phyloP scores from a whole-genome alignment of 148 eudicot genomes.

The Oxyria digyna region DNA sequence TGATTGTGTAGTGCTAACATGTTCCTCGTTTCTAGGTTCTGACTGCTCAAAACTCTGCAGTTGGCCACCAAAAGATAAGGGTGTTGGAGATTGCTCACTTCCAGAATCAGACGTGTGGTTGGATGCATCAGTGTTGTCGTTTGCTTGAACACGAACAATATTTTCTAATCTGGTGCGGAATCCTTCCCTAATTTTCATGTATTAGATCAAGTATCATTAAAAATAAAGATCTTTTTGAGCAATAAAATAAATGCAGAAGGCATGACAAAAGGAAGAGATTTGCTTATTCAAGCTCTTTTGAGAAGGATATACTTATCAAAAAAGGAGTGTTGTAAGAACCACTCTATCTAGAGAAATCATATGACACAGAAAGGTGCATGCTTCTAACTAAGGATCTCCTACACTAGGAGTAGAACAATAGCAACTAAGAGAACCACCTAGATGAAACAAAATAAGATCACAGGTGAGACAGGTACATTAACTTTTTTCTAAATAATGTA shows the following conservation, averaged over 20 bases:
- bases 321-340: not conserved
- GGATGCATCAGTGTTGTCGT: constrained; percentile 38
- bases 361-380: not conserved
- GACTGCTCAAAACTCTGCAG: constrained; percentile 34
- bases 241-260: not conserved
- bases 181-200: constrained; percentile 50
- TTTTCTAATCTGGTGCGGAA: constrained; percentile 59
- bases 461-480: not conserved
- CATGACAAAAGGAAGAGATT: not conserved
- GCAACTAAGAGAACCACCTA: not conserved
- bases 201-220: not conserved
- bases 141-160: constrained; percentile 57
- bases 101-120: constrained; percentile 27
- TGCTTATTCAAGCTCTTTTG: not conserved
- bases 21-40: constrained; percentile 30
- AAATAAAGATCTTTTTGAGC: not conserved
- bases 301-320: not conserved
- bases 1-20: constrained; percentile 22
- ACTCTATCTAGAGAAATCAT: not conserved
- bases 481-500: not conserved
- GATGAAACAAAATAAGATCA: not conserved
- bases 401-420: not conserved
- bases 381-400: not conserved
- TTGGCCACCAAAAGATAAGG: constrained; percentile 26
- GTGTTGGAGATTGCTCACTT: constrained; percentile 33